These are phyloP conservation scores for Fusarium dlaminii DNA, from an alignment of 2,329 filamentous ascomycete genomes.

Conservation along the genomic window DNA sequence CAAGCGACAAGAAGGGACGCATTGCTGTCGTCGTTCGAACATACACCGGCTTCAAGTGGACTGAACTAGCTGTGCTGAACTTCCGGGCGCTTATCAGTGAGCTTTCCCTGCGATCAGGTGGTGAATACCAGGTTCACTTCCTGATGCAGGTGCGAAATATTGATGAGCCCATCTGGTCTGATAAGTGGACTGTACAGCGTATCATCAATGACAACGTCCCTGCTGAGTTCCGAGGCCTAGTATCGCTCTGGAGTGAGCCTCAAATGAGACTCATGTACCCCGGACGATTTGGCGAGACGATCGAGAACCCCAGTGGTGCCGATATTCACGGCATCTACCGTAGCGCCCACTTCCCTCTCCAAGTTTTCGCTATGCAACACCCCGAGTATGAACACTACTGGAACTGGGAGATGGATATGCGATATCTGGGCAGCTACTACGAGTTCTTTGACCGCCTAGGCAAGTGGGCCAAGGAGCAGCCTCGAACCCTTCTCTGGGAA, in stretches of 20 bases:
- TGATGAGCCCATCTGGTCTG: conserved; percentile 82
- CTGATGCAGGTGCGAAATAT: conserved; percentile 86
- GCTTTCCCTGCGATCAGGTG: conserved; percentile 78
- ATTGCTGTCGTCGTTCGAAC: conserved; percentile 83
- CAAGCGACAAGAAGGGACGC: conserved; percentile 59
- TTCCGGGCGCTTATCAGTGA: conserved; percentile 84
- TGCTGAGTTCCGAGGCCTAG: conserved; percentile 81
- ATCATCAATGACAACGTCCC: conserved; percentile 74
- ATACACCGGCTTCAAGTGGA: conserved; percentile 83
- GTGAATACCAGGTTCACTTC: conserved; percentile 85
- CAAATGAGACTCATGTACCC: conserved; percentile 84
- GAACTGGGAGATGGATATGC: conserved; percentile 78
- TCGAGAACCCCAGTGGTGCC: conserved; percentile 64
- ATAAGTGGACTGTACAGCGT: conserved; percentile 75
- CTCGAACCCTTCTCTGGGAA: conserved; percentile 80
- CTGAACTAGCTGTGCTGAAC: conserved; percentile 79
- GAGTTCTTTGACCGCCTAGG: conserved; percentile 76
- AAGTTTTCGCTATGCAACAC: conserved; percentile 70
- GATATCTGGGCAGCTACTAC: conserved; percentile 73
- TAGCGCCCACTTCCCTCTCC: conserved; percentile 69
- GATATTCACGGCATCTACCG: conserved; percentile 77
- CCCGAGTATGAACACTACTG: conserved; percentile 74
- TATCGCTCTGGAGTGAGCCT: conserved; percentile 84
- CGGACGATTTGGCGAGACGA: conserved; percentile 74
- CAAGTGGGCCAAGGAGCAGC: conserved; percentile 73